Evolutionary conservation across 352 stramenopile genomes (phyloP).

Genomic region (Pythium angustatum): DNA sequence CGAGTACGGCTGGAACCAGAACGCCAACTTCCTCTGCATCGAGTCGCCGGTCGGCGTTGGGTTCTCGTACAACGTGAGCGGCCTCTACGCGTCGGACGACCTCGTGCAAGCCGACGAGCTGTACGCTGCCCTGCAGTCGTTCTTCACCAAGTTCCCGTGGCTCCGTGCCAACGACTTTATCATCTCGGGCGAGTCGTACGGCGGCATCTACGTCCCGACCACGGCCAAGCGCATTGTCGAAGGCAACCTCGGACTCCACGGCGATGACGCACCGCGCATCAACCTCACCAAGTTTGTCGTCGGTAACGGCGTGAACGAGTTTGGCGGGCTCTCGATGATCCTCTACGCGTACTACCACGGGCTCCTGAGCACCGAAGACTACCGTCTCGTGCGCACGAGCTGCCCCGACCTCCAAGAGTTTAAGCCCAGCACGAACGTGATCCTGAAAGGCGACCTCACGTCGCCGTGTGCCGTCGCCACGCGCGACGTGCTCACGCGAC

Average conservation of each 20-base stretch:
- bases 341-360: conserved; percentile 84
- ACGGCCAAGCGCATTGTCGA: conserved; percentile 59
- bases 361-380: conserved; percentile 66
- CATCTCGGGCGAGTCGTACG: conserved; percentile 78
- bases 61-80: conserved; percentile 64
- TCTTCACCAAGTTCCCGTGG: conserved; percentile 88
- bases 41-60: conserved; percentile 67
- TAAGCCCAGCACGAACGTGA: conserved; percentile 31
- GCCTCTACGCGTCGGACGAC: conserved; percentile 77
- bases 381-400: conserved; percentile 49
- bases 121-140: conserved; percentile 75
- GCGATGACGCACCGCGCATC: conserved; percentile 35
- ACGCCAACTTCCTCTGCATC: conserved; percentile 58
- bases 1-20: conserved; percentile 57
- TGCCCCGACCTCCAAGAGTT: conserved; percentile 57
- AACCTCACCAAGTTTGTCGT: conserved; percentile 91
- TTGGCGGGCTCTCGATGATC: conserved; percentile 51
- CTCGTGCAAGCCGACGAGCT: conserved; percentile 71
- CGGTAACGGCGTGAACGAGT: conserved; percentile 71
- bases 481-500: conserved; percentile 33
- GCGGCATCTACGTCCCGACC: conserved; percentile 76
- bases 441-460: conserved; percentile 15
- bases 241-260: conserved; percentile 40
- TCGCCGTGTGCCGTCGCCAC: conserved; percentile 34
- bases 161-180: conserved; percentile 79